Percentiles rank a stretch among this genome's conserved stretches.
These are phyloP conservation scores for Chaetothyriales sp. DNA, from an alignment of 2,329 filamentous ascomycete species.

Conservation along the genomic window DNA sequence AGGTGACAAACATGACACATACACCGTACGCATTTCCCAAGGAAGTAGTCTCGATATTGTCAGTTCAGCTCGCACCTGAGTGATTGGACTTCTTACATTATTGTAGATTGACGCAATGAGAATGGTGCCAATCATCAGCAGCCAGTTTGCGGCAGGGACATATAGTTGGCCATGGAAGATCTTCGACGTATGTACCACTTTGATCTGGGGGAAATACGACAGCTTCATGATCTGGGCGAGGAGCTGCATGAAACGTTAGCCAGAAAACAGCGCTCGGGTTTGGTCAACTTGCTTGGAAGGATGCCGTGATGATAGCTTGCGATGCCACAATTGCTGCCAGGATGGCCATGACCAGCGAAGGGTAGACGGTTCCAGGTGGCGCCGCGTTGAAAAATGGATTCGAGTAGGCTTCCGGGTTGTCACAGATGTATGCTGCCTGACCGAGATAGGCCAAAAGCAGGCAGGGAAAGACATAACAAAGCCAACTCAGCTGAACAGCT, in stretches of 20 bases:
- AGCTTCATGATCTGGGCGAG: constrained; percentile 59
- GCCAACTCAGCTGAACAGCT: constrained; percentile 60
- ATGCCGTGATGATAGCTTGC: constrained; percentile 63
- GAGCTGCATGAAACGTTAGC: constrained; percentile 22
- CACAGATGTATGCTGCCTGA: constrained; percentile 57
- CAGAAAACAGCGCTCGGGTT: neutral
- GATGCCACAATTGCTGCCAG: constrained; percentile 60
- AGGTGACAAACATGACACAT: constrained; percentile 66
- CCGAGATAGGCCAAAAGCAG: constrained; percentile 47
- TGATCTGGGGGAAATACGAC: constrained; percentile 61
- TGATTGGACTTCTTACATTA: constrained; percentile 25
- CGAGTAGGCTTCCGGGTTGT: constrained; percentile 43
- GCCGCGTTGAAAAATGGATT: constrained; percentile 63
- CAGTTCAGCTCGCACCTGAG: neutral
- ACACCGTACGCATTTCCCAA: constrained; percentile 64
- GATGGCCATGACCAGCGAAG: constrained; percentile 52
- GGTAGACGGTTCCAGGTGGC: constrained; percentile 53
- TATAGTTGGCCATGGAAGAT: constrained; percentile 62
- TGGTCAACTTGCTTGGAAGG: constrained; percentile 42
- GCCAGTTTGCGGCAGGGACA: constrained; percentile 60
- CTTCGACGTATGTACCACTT: constrained; percentile 54
- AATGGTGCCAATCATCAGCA: constrained; percentile 62
- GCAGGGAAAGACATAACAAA: constrained; percentile 53
- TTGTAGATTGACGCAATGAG: constrained; percentile 59
- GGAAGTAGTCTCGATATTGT: constrained; percentile 31